Evolutionary conservation across 164 flowering plant species (phyloP), one percentile per base, ranked within the genome.

Genomic region (Magnolia changhungtana): DNA sequence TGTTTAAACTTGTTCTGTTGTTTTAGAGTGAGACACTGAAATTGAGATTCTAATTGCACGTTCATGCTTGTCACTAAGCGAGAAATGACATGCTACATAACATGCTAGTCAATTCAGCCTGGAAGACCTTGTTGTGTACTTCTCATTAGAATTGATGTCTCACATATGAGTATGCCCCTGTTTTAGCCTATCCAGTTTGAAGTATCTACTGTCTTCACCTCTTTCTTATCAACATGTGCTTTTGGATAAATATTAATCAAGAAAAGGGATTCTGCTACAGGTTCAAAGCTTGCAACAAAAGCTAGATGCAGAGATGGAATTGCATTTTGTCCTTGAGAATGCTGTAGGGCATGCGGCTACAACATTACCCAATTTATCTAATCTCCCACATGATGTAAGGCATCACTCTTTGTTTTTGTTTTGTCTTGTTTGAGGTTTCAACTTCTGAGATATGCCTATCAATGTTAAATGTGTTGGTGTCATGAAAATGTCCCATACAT

Each of bases 281-380:
- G 89, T 92, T 50, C 80, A 77, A 72, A 86, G 77, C 76, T 77
- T 92, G 81, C 88, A 83, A 71, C 76, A 80, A 75, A 78, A 86
- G 80, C 79, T 92, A 72, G 82, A 74, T 75, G 85, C 86, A 74
- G 91, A 92, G 84, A 83, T 88, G 81, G 88, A 89, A 74, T 72
- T 92, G 78, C 96, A 83, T 80, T 75, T 74, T 65, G 61, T 83
- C 63, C 83, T 90, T 76, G 89, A 87, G 83, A 79, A 80, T 78
- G 91, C 88, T 14, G 65, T 87, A 61, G 85, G 84, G 78, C 81
- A 84, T 75, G 84, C 79, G 72, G 73, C 76, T 63, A 18, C 63
- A 31, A 27, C 80, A 67, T 71, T 83, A 29, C 82, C 88, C 11
- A 72, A 78, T 78, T 64, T 82, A n/a, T 75, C 90, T 59, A 72